phyloP scores from a whole-genome alignment of 495 filamentous ascomycete species.

The Penicillium crystallinum region DNA sequence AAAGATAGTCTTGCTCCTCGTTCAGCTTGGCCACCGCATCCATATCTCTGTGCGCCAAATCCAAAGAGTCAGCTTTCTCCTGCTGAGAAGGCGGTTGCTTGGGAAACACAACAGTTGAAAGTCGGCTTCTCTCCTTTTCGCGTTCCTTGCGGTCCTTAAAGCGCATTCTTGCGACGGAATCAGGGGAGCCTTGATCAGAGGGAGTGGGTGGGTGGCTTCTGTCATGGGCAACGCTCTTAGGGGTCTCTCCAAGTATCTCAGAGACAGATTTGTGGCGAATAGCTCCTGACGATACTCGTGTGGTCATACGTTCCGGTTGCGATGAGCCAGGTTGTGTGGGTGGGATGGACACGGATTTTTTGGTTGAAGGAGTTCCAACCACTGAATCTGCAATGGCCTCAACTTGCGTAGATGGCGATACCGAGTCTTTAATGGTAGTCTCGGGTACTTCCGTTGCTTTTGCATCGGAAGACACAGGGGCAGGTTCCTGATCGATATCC shows the following conservation, averaged over 20 bases:
- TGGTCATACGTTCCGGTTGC: slow-evolving; percentile 55
- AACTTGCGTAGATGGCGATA: slow-evolving; percentile 14
- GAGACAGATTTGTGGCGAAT: slow-evolving; percentile 69
- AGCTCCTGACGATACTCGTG: slow-evolving; percentile 59
- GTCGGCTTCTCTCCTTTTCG: slow-evolving; percentile 57
- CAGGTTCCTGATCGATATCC: slow-evolving; percentile 17
- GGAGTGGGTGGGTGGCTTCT: slow-evolving; percentile 20
- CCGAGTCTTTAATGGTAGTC: slow-evolving; percentile 5
- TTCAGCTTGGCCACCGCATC: slow-evolving; percentile 46
- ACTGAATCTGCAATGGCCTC: slow-evolving; percentile 9
- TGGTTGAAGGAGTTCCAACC: slow-evolving; percentile 6
- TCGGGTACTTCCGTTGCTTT: slow-evolving; percentile 9
- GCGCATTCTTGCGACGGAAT: slow-evolving; percentile 45
- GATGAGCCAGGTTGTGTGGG: slow-evolving; percentile 23
- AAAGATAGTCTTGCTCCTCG: slow-evolving; percentile 70
- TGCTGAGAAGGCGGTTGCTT: slow-evolving; percentile 46
- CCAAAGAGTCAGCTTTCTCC: slow-evolving; percentile 35
- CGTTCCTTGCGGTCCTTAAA: slow-evolving; percentile 53
- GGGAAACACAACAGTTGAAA: slow-evolving; percentile 78
- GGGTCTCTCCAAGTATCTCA: slow-evolving; percentile 63
- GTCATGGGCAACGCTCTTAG: slow-evolving; percentile 38
- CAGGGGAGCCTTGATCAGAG: slow-evolving; percentile 36
- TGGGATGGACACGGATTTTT: slow-evolving; percentile 14
- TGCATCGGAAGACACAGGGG: slow-evolving; percentile 4
- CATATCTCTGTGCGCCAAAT: slow-evolving; percentile 38